Evolutionary conservation across 345 rosid species (phyloP).

Genomic region (Sisymbrium altissimum): DNA sequence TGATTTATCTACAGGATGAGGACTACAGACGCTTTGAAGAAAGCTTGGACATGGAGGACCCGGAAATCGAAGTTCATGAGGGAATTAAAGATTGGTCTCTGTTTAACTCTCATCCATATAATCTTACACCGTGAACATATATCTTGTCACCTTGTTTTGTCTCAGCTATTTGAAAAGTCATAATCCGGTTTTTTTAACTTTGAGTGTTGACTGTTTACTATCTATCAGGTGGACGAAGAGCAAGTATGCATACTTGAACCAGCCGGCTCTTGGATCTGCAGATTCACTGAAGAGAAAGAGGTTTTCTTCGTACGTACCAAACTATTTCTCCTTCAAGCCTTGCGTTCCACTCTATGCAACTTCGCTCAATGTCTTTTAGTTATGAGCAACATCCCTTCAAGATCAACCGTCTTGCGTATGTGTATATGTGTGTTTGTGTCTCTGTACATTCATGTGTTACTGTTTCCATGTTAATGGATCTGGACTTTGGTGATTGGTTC

Average conservation of each 20-base stretch:
- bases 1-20: constrained; percentile 46
- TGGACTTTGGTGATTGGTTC: constrained; percentile 20
- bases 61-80: constrained; percentile 41
- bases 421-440: background rate
- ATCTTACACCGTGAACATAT: background rate
- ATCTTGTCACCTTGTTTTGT: background rate
- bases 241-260: constrained; percentile 88
- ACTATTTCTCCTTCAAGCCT: constrained; percentile 60
- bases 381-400: constrained; percentile 11
- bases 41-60: constrained; percentile 48
- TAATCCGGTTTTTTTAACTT: background rate
- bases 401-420: constrained; percentile 1
- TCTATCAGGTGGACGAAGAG: constrained; percentile 93
- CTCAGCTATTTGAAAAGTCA: background rate
- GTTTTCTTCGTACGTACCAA: constrained; percentile 52
- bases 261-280: constrained; percentile 57
- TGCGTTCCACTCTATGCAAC: constrained; percentile 50
- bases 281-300: constrained; percentile 44
- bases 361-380: constrained; percentile 56
- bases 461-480: constrained; percentile 4
- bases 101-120: background rate
- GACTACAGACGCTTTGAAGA: constrained; percentile 60
- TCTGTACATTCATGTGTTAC: constrained; percentile 18
- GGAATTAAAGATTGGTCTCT: constrained; percentile 83
- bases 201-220: background rate